A percentile compares a stretch with the other conserved stretches of the same genome.
Evolutionary conservation across 1,284 basidiomycete genomes (phyloP).

Genomic region (Ustilago trichophora): DNA sequence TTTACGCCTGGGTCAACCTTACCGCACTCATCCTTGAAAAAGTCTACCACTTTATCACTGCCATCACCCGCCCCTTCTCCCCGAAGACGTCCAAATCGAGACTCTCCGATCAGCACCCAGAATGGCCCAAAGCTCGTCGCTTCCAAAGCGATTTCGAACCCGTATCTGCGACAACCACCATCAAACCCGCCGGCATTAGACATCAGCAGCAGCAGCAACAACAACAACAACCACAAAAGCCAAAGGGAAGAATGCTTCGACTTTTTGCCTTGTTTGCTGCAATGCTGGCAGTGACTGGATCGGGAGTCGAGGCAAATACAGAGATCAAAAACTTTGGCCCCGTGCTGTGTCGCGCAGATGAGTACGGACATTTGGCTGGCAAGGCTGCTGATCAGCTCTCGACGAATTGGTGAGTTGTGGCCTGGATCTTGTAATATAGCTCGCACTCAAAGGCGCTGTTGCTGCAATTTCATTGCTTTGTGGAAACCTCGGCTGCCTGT

Average conservation of each 20-base stretch:
- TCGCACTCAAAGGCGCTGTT: too few relatives aligned
- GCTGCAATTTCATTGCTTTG: too few relatives aligned
- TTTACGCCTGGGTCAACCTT: constrained; percentile 68
- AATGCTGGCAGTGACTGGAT: constrained; percentile 8
- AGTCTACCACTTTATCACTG: not conserved
- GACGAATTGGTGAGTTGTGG: constrained; percentile 43
- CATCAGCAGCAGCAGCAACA: too few relatives aligned
- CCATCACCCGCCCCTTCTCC: constrained; percentile 8
- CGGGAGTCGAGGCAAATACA: constrained; percentile 36
- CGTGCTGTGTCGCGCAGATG: constrained; percentile 44
- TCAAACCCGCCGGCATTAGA: too few relatives aligned
- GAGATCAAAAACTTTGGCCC: constrained; percentile 52
- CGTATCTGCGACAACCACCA: not conserved
- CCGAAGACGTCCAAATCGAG: too few relatives aligned
- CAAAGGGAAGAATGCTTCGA: constrained; percentile 25
- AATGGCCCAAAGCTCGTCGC: constrained; percentile 7
- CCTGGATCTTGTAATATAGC: too few relatives aligned
- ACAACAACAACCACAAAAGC: not conserved
- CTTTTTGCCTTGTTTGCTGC: constrained; percentile 34
- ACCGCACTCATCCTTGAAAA: constrained; percentile 62
- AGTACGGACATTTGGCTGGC: constrained; percentile 48
- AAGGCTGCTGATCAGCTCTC: constrained; percentile 49
- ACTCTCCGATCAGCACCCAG: too few relatives aligned
- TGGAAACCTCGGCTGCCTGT: too few relatives aligned
- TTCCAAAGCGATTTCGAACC: constrained; percentile 39